A percentile compares a stretch with the other conserved stretches of the same genome.
These are phyloP conservation scores for Pulveroboletus ravenelii DNA, from an alignment of 768 basidiomycete species.

Conservation along the genomic window DNA sequence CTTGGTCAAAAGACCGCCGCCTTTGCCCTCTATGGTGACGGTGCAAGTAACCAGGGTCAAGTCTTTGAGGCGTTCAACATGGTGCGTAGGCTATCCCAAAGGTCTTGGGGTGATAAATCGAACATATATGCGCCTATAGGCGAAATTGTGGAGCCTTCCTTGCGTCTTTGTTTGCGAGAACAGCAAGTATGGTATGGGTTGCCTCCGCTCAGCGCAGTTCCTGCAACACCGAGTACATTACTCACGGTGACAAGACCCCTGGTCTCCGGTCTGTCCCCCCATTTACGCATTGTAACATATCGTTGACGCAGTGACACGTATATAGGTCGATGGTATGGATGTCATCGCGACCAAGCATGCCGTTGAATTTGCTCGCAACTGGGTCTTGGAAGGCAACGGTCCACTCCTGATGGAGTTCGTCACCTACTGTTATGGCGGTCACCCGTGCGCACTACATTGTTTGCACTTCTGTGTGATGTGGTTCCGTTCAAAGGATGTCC, in stretches of 20 bases:
- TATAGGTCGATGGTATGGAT: conserved; percentile 94
- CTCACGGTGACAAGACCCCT: conserved; percentile 94
- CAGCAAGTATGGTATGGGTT: conserved; percentile 99
- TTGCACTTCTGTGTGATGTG: background rate
- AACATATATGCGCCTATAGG: conserved; percentile 40
- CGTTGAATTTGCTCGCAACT: conserved; percentile 80
- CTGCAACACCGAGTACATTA: conserved; percentile 95
- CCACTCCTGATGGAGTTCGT: conserved; percentile 94
- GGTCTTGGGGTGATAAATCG: background rate
- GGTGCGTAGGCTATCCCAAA: conserved; percentile 43
- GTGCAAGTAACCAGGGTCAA: conserved; percentile 97
- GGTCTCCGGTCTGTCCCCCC: conserved; percentile 67
- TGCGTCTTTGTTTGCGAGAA: conserved; percentile 96
- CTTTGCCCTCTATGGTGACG: conserved; percentile 95
- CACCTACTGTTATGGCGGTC: conserved; percentile 97
- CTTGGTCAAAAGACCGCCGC: conserved; percentile 67
- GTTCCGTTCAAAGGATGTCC: conserved; percentile 63
- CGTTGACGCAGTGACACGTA: background rate
- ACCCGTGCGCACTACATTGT: conserved; percentile 67
- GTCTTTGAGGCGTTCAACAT: conserved; percentile 99
- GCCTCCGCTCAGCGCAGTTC: conserved; percentile 93
- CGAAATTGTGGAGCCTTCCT: conserved; percentile 93
- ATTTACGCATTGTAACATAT: background rate
- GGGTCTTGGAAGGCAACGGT: conserved; percentile 81
- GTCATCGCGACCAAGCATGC: conserved; percentile 87